Evolutionary conservation across 1,139 yeast genomes (phyloP).

Genomic region (Blastobotrys petasosporus): DNA sequence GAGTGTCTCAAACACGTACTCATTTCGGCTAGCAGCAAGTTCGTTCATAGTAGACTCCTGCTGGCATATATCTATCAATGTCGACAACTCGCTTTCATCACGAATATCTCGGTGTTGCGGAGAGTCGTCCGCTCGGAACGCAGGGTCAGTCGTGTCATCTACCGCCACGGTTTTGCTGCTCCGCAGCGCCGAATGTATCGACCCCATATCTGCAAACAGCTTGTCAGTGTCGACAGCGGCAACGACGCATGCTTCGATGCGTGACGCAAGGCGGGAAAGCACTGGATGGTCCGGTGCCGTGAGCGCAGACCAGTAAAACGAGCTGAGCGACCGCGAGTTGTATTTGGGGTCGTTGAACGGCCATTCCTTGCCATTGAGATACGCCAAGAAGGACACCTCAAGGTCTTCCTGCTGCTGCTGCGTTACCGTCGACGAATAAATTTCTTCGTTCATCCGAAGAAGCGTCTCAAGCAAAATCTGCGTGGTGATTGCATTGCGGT

Average conservation of each 20-base stretch:
- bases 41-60: conserved; percentile 3
- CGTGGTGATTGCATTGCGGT: conserved; percentile 1
- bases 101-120: background rate
- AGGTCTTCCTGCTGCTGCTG: background rate
- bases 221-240: conserved; percentile 11
- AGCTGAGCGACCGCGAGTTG: conserved; percentile 8
- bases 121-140: background rate
- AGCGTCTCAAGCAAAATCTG: background rate
- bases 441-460: conserved; percentile 1
- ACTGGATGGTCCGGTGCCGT: conserved; percentile 8
- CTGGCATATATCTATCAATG: conserved; percentile 6
- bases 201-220: conserved; percentile 14
- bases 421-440: background rate
- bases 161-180: background rate
- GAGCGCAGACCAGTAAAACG: conserved; percentile 14
- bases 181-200: conserved; percentile 9
- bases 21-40: background rate
- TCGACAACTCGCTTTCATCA: conserved; percentile 3
- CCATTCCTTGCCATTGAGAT: conserved; percentile 7
- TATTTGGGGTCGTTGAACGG: conserved; percentile 9
- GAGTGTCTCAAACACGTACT: conserved; percentile 3
- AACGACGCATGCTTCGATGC: conserved; percentile 11
- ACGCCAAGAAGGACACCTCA: conserved; percentile 8
- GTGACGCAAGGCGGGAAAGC: conserved; percentile 10
- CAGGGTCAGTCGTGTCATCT: conserved; percentile 7